Evolutionary conservation across 176 grass and related monocot species (phyloP).

Genomic region (Eragrostis curvula): DNA sequence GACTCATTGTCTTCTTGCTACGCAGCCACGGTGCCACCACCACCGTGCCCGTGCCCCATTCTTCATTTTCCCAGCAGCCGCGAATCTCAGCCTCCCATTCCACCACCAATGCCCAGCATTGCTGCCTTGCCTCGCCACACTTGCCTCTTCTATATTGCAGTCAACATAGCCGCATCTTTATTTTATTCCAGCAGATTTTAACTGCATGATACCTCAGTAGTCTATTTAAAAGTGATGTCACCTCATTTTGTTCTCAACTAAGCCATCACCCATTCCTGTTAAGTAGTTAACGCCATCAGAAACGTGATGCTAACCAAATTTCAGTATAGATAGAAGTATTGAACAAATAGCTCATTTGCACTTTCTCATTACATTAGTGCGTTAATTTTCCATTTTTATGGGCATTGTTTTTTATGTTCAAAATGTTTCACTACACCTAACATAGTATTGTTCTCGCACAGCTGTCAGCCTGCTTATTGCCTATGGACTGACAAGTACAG

Average conservation of each 20-base stretch:
- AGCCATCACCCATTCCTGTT: not conserved
- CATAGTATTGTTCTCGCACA: slow-evolving; percentile 40
- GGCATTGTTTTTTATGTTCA: slow-evolving; percentile 1
- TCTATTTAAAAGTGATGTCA: not conserved
- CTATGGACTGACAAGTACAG: slow-evolving; percentile 92
- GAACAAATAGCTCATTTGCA: not conserved
- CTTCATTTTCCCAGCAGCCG: too few species aligned
- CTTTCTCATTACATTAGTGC: not conserved
- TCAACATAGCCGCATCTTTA: not conserved
- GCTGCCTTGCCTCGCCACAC: too few species aligned
- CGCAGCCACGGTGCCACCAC: too few species aligned
- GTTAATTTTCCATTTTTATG: not conserved
- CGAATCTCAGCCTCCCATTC: too few species aligned
- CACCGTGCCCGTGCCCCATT: too few species aligned
- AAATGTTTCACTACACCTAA: slow-evolving; percentile 4
- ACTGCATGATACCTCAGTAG: not conserved
- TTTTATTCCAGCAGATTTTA: not conserved
- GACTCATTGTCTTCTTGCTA: too few species aligned
- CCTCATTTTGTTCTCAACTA: slow-evolving; percentile 14
- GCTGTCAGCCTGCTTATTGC: slow-evolving; percentile 47
- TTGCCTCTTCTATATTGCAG: not conserved
- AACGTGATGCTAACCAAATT: slow-evolving; percentile 1
- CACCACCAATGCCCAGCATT: too few species aligned
- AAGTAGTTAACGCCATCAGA: not conserved
- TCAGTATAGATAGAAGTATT: not conserved